These are phyloP conservation scores for Chrysochromulina tobinii DNA, from an alignment of 78 protist genomes.

Conservation along the genomic window DNA sequence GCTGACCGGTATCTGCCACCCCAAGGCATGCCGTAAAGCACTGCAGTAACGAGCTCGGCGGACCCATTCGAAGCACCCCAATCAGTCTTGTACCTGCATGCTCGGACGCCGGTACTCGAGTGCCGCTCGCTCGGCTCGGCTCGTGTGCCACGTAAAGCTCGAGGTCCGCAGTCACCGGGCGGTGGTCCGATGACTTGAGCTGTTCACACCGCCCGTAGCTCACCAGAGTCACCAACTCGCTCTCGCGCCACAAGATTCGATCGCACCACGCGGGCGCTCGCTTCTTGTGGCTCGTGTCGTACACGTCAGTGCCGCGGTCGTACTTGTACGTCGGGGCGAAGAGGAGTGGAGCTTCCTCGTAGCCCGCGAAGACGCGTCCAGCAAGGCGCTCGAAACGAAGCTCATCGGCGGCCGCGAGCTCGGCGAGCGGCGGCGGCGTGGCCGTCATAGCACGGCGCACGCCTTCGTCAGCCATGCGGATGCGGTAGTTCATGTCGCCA, in stretches of 20 bases:
- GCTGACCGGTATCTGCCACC: too few species aligned
- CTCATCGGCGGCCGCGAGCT: too few species aligned
- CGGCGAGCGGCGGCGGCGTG: too few species aligned
- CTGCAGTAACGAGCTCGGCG: too few species aligned
- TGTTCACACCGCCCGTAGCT: background rate
- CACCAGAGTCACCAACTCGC: background rate
- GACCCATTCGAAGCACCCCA: too few species aligned
- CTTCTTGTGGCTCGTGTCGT: constrained; percentile 23
- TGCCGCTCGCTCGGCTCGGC: too few species aligned
- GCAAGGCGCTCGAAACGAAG: too few species aligned
- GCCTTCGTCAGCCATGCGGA: background rate
- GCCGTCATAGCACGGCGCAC: background rate
- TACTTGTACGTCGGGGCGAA: constrained; percentile 41
- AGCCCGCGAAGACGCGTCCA: background rate
- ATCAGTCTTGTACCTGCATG: too few species aligned
- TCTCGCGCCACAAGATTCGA: background rate
- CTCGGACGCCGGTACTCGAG: too few species aligned
- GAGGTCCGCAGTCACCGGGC: background rate
- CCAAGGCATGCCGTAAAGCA: too few species aligned
- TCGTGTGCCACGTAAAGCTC: too few species aligned
- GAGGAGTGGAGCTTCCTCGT: background rate
- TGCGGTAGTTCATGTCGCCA: constrained; percentile 16
- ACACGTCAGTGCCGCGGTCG: background rate
- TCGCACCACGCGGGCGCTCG: constrained; percentile 21
- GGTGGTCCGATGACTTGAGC: background rate